phyloP scores from a whole-genome alignment of 1,284 basidiomycete genomes.

The Irpex sp. region DNA sequence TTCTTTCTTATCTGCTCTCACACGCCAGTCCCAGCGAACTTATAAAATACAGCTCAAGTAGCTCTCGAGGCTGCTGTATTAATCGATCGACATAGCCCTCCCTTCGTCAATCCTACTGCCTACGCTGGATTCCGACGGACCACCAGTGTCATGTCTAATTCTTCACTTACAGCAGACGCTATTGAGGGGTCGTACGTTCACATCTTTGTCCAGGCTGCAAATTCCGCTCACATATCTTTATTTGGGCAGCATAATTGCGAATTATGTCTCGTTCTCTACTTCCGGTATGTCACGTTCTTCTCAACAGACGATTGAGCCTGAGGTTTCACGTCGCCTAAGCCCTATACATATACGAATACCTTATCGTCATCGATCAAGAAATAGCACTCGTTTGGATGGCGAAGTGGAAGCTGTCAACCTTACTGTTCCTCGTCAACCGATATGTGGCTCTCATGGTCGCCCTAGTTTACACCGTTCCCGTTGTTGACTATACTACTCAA shows the following conservation, averaged over 20 bases:
- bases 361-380: slow-evolving; percentile 7
- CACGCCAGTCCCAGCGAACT: too few species aligned
- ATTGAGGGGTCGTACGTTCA: background rate
- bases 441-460: background rate
- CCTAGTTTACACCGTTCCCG: background rate
- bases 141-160: background rate
- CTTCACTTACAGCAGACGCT: background rate
- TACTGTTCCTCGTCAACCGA: slow-evolving; percentile 9
- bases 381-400: slow-evolving; percentile 1
- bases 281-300: background rate
- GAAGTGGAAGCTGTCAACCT: slow-evolving; percentile 1
- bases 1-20: too few species aligned
- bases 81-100: too few species aligned
- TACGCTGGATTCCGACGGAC: background rate
- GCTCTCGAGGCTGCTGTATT: too few species aligned
- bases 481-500: background rate
- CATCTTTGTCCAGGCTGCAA: too few species aligned
- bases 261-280: background rate
- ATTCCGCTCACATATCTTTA: background rate
- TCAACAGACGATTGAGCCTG: background rate
- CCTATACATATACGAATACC: slow-evolving; percentile 6
- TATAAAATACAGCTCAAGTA: too few species aligned
- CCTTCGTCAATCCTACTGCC: too few species aligned
- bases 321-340: slow-evolving; percentile 1
- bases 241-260: background rate